Evolutionary conservation across 495 filamentous ascomycete species (phyloP), one percentile per base, ranked within the genome.

Genomic region (Podospora australis): DNA sequence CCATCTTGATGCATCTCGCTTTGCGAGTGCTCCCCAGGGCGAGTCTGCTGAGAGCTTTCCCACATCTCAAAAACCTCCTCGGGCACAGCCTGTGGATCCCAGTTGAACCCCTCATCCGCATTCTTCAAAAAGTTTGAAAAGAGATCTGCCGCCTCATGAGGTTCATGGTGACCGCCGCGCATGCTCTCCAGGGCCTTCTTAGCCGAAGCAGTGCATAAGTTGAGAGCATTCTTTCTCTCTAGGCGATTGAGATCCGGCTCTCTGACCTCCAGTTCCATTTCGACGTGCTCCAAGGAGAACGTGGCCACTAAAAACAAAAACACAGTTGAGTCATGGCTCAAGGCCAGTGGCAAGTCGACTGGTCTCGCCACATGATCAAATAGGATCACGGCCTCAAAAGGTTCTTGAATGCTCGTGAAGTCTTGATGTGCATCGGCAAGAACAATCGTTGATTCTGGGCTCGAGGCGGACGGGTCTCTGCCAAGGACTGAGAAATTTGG

Each of bases 201-300:
- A n/a, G 65, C 49, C 13, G 48, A 52, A 0, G 54, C 66, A 13
- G 60, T 49, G 10, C 61, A 64, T 4, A 68, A 35, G n/a, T 66
- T 59, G 3, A 75, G 56, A 0, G 67, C 63, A 30, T 70, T 71
- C 43, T 67, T 68, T 10, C 63, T 53, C 44, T 73, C 70, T 2
- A 71, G 7, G 1, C 48, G 46, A 10, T 65, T 52, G 22, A 72
- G 14, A 1, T 56, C 53, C 1, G 41, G 52, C 10, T 51, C 47
- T 11, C 19, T n/a, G 6, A 62, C 50, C 1, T 55, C 43, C 8
- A 73, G 48, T 19, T 65, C 55, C 45, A 67, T 53, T 28, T 71
- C 69, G 16, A 73, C 56, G 28, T 76, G 72, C 49, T 76, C 71
- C n/a, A 74, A 58, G 4, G 69, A 69, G 46, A 66, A 63, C 5